phyloP scores from a whole-genome alignment of 116 monocot species.

The Papilionanthe hybrid region DNA sequence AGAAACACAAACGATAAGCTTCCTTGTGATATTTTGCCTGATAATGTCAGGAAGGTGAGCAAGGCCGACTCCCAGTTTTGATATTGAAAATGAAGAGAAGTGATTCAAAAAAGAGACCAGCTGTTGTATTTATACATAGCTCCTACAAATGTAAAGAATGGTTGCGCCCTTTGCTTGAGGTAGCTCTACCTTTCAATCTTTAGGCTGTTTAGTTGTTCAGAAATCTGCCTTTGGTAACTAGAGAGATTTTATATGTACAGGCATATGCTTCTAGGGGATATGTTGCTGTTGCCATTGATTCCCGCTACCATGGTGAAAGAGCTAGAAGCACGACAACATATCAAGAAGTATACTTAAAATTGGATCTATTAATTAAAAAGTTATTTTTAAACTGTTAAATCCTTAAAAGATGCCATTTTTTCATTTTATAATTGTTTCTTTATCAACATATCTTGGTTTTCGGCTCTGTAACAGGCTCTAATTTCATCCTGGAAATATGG shows the following conservation, averaged over 20 bases:
- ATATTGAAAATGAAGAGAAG: slow-evolving; percentile 63
- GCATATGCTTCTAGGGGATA: slow-evolving; percentile 97
- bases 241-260: slow-evolving; percentile 31
- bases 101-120: slow-evolving; percentile 47
- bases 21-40: not conserved
- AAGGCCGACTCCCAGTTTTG: slow-evolving; percentile 82
- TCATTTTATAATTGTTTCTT: slow-evolving; percentile 9
- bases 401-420: not conserved
- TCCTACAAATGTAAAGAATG: slow-evolving; percentile 96
- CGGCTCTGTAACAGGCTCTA: slow-evolving; percentile 53
- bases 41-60: slow-evolving; percentile 64
- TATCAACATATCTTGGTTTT: too few species aligned
- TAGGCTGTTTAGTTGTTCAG: not conserved
- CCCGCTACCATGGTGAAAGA: slow-evolving; percentile 98
- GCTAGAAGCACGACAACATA: slow-evolving; percentile 66
- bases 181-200: slow-evolving; percentile 12
- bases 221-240: not conserved
- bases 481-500: slow-evolving; percentile 89
- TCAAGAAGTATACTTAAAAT: slow-evolving; percentile 32
- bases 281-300: slow-evolving; percentile 81
- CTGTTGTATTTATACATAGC: slow-evolving; percentile 85
- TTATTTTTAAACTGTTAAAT: not conserved
- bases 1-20: not conserved
- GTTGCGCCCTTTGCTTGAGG: slow-evolving; percentile 93
- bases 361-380: not conserved